Base-by-base conservation (phyloP, 2,329 filamentous ascomycete genomes). In the Fusarium oligoseptatum region DNA sequence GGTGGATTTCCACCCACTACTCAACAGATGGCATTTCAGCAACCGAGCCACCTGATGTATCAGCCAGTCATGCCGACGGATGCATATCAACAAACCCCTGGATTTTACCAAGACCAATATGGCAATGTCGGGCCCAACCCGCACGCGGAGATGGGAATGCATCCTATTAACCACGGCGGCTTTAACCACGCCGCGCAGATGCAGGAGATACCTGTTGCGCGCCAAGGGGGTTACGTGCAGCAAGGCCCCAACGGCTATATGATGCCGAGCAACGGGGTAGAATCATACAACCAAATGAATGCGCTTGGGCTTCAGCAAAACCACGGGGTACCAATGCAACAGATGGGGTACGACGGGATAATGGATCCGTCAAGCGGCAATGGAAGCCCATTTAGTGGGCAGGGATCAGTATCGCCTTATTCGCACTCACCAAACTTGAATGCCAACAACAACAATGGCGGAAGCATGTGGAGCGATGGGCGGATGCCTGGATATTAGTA, bases 381-480 rank as follows among this genome's bases (percentile, higher is more conserved):
- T 62, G 80, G 77, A n/a, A 83, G 82, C 67, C 81, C 82, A 5
- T 84, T 82, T 50, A 81, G 81, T 56, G 82, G 81, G 7, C 82
- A 83, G 50, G 83, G 81, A 45, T 81, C 82, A 6, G 67, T 77
- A 32, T 83, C 82, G 36, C 80, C 80, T 10, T 84, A 82, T 68
- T 77, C 79, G 22, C 79, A 80, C 58, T 83, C 82, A 36, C 82
- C 83, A 37, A 81, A 82, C 50, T 70, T 78, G 52, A 77, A 79
- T 62, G 66, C 70, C 60, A 77, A 74, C 27, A 58, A 58, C 34
- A 52, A 52, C 27, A 77, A 71, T 65, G 73, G 62, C 11, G 71
- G 69, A 41, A 65, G 58, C 39, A 73, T 74, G 41, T 74, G 72
- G 72, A 62, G 69, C 27, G 72, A 73, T 24, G 60, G 72, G 43